Evolutionary conservation across 345 rosid genomes (phyloP), one percentile per base, ranked within the genome.

Genomic region (Euclidium syriacum): DNA sequence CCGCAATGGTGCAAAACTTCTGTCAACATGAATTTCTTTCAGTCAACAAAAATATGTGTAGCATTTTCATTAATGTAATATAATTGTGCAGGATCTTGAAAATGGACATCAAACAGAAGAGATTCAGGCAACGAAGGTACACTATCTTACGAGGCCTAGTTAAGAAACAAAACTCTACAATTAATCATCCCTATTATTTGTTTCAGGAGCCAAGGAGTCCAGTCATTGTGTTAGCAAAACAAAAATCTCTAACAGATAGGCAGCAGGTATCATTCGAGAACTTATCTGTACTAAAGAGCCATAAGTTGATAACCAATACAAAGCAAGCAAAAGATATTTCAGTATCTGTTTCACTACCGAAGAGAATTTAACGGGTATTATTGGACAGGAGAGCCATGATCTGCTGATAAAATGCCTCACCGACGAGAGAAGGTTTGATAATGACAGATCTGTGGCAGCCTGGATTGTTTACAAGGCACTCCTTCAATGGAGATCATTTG

Each of bases 401-500:
- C 49, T 74, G 24, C 74, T 84, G 41, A 73, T 84, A 46, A 76
- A 73, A 57, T 80, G 80, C 77, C 69, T 81, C 56, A 50, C 43
- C 1, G 81, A 81, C 43, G 81, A 79, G 26, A 76, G 73, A 59
- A 73, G 71, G 50, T 84, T 76, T 51, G 76, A 76, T 50, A 80
- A 76, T 23, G 77, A 67, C 26, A 81, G 73, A 55, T 77, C 90
- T 36, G 75, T 81, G 24, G 80, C 83, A 63, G 86, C 90, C 39
- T 81, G 77, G 67, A 67, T 75, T 42, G 68, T 81, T 56, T 81
- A 79, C 58, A 84, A 77, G 61, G 29, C 77, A 65, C 79, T 84
- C 44, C 77, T 74, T 64, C 90, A 81, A 25, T 84, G 90, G 90
- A 79, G 86, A 71, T 81, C 77, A 40, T 81, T 84, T 38, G 90